phyloP scores from a whole-genome alignment of 2,329 filamentous ascomycete species.

The Paecilomyces sp. region DNA sequence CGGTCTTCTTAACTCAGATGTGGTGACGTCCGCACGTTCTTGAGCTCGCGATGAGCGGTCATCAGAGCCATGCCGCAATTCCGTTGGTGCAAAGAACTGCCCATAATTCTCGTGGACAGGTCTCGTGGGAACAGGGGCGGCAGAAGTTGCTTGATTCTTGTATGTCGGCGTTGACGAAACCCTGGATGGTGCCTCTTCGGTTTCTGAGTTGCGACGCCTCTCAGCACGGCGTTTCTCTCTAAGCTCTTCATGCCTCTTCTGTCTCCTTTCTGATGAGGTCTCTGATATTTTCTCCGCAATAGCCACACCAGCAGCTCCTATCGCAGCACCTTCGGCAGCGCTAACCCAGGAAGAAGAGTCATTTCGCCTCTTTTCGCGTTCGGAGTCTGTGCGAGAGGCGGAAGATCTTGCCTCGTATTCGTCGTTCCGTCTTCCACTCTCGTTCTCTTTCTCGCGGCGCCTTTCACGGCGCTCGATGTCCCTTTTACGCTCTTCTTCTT shows the following conservation, averaged over 20 bases:
- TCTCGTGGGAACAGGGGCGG: conserved; percentile 10
- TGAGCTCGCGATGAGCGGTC: conserved; percentile 17
- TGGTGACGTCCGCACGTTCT: conserved; percentile 21
- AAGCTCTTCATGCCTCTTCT: conserved; percentile 27
- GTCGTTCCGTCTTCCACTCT: conserved; percentile 9
- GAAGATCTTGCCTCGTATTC: conserved; percentile 4
- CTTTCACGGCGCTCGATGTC: conserved; percentile 13
- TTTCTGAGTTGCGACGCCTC: conserved; percentile 22
- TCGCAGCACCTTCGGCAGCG: conserved; percentile 43
- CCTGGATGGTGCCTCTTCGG: conserved; percentile 16
- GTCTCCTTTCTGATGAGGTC: conserved; percentile 21
- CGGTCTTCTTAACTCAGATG: conserved; percentile 9
- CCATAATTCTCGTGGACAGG: conserved; percentile 36
- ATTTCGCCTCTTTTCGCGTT: conserved; percentile 20
- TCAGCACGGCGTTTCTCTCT: conserved; percentile 34
- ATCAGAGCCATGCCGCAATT: conserved; percentile 32
- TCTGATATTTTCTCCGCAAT: conserved; percentile 22
- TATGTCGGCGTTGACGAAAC: conserved; percentile 11
- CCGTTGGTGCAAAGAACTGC: conserved; percentile 35
- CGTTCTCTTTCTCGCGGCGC: conserved; percentile 15
- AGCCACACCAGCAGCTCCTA: conserved; percentile 42
- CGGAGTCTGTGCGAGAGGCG: conserved; percentile 2
- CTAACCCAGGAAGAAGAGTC: conserved; percentile 19
- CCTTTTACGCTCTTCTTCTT: conserved; percentile 14
- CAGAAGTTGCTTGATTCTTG: conserved; percentile 8